Evolutionary conservation across 2,329 filamentous ascomycete genomes (phyloP).

Genomic region (Coniella vitis): DNA sequence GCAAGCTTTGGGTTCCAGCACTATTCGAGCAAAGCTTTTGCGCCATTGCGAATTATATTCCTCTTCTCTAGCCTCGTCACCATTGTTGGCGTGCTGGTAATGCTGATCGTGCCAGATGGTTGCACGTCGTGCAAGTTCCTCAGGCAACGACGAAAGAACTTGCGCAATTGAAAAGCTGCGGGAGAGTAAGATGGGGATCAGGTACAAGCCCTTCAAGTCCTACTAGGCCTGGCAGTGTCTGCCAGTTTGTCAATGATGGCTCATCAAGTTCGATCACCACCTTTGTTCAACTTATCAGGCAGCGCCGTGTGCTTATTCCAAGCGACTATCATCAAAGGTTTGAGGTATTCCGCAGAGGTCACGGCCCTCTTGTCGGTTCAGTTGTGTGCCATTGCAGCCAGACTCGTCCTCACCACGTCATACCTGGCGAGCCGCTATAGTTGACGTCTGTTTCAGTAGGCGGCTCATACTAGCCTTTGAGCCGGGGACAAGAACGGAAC

Average conservation of each 20-base stretch:
- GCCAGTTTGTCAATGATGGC: constrained; percentile 17
- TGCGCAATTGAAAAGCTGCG: constrained; percentile 41
- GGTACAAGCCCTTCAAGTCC: constrained; percentile 60
- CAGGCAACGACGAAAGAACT: constrained; percentile 13
- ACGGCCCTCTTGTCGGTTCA: constrained; percentile 30
- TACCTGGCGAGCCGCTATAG: constrained; percentile 12
- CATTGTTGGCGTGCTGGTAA: constrained; percentile 9
- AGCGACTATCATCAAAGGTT: constrained; percentile 18
- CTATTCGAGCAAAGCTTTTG: constrained; percentile 16
- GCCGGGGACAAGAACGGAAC: constrained; percentile 26
- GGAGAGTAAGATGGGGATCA: constrained; percentile 59
- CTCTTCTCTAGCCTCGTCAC: constrained; percentile 13
- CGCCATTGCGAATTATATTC: constrained; percentile 19
- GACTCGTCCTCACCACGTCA: constrained; percentile 14
- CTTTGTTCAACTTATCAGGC: constrained; percentile 17
- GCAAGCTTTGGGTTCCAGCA: constrained; percentile 27
- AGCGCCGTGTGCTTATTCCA: constrained; percentile 18
- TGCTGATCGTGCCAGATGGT: constrained; percentile 13
- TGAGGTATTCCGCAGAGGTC: constrained; percentile 17
- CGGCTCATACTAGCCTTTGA: constrained; percentile 30
- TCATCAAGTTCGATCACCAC: constrained; percentile 17
- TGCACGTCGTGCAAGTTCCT: constrained; percentile 11
- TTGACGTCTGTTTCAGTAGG: constrained; percentile 21
- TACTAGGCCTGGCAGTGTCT: constrained; percentile 42
- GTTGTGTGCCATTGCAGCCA: constrained; percentile 28